These are phyloP conservation scores for Mycena olivaceomarginata DNA, from an alignment of 768 basidiomycete genomes.

Conservation along the genomic window DNA sequence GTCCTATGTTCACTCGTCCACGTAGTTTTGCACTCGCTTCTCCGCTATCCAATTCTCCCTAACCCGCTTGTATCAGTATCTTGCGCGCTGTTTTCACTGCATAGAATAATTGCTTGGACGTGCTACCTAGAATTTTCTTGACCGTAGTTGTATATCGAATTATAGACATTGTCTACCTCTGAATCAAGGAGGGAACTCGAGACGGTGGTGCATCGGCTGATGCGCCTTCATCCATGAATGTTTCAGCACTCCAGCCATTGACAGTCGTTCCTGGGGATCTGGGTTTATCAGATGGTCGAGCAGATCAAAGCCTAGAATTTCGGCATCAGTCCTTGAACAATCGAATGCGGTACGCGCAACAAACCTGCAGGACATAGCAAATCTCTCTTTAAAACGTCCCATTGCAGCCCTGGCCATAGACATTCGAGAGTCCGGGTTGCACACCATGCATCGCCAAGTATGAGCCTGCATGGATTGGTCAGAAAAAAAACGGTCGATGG, in stretches of 20 bases:
- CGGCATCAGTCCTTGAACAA: neutral
- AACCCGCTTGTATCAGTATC: conserved; percentile 8
- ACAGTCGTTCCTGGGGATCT: conserved; percentile 28
- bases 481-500: neutral
- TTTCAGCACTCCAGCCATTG: conserved; percentile 28
- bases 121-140: neutral
- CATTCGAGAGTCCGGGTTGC: neutral
- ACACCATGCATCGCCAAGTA: conserved; percentile 12
- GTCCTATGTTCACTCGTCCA: conserved; percentile 29
- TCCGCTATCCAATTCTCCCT: neutral
- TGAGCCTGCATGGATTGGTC: conserved; percentile 21
- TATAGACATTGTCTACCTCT: neutral
- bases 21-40: neutral
- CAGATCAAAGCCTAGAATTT: conserved; percentile 17
- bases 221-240: conserved; percentile 32
- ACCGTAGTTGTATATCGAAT: conserved; percentile 6
- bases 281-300: conserved; percentile 27
- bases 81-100: conserved; percentile 4
- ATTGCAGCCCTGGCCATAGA: conserved; percentile 17
- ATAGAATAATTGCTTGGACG: conserved; percentile 33
- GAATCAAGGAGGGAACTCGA: neutral
- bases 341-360: neutral
- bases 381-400: neutral
- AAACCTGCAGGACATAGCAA: conserved; percentile 25
- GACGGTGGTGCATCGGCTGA: conserved; percentile 17